Percentiles rank a stretch among this genome's conserved stretches.
phyloP scores from a whole-genome alignment of 176 grass and related monocot genomes.

The Juncus effusus region DNA sequence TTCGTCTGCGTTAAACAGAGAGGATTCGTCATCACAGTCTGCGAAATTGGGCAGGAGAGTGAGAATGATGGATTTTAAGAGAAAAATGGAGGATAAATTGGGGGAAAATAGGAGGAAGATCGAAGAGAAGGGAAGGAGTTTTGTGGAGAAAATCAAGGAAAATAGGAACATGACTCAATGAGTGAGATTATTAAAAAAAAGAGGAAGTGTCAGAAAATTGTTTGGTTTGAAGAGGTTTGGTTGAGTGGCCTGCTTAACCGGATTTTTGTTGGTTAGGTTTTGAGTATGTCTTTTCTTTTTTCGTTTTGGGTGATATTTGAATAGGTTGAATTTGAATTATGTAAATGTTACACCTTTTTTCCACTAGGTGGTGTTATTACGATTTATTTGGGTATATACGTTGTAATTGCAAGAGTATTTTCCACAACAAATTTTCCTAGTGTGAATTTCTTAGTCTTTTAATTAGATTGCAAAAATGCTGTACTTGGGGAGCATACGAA shows the following conservation, averaged over 20 bases:
- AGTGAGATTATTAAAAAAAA: neutral
- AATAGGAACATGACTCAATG: conserved; percentile 55
- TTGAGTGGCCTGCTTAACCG: conserved; percentile 1
- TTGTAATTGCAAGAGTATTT: no score
- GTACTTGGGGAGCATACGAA: no score
- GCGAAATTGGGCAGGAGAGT: conserved; percentile 43
- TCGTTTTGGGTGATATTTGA: neutral
- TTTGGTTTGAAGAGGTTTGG: conserved; percentile 19
- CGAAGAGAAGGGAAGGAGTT: conserved; percentile 70
- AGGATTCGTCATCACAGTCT: conserved; percentile 29
- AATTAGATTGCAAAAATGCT: no score
- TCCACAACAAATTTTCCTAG: no score
- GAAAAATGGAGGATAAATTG: conserved; percentile 80
- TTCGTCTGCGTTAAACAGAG: conserved; percentile 23
- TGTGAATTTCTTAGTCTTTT: no score
- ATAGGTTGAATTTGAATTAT: neutral
- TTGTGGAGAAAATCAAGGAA: conserved; percentile 89
- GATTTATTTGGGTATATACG: no score
- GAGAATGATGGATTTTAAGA: conserved; percentile 79
- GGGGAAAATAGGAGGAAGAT: conserved; percentile 80
- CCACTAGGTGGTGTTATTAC: no score
- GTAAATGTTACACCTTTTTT: no score
- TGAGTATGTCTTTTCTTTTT: neutral
- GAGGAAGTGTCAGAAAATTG: conserved; percentile 15
- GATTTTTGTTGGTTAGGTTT: no score